Conservation (phyloP, 352 stramenopile genomes). For the Globisporangium camurandrum region DNA sequence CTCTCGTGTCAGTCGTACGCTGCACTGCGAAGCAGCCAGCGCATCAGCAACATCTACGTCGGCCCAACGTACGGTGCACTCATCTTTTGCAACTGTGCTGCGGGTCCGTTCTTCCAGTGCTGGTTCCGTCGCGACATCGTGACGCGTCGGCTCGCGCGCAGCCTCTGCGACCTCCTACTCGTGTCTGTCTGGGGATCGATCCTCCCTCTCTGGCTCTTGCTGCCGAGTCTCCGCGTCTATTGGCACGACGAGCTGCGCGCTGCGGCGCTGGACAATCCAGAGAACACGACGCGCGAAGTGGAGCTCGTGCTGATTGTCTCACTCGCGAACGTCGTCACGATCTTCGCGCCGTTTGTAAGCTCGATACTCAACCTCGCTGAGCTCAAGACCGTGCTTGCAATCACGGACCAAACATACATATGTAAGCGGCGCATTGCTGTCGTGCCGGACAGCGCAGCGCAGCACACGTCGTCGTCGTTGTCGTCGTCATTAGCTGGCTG, state of each 20-base stretch:
- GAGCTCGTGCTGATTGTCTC: constrained; percentile 2
- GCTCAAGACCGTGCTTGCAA: constrained; percentile 1
- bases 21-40: neutral
- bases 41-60: constrained; percentile 1
- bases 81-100: constrained; percentile 1
- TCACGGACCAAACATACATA: neutral
- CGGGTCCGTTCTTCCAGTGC: neutral
- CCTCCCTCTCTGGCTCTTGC: neutral
- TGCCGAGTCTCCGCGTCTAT: neutral
- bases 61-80: neutral
- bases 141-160: neutral
- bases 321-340: neutral
- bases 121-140: constrained; percentile 1
- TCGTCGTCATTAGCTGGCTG: no score
- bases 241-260: neutral
- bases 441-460: neutral
- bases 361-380: neutral
- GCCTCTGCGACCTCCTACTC: neutral
- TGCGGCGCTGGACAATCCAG: neutral
- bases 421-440: neutral
- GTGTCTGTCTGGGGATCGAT: constrained; percentile 4
- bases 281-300: neutral
- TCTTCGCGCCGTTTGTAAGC: neutral
- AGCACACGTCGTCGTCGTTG: neutral
- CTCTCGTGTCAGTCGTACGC: neutral